Evolutionary conservation across 2,329 filamentous ascomycete species (phyloP).

Genomic region (Neonectria neomacrospora): DNA sequence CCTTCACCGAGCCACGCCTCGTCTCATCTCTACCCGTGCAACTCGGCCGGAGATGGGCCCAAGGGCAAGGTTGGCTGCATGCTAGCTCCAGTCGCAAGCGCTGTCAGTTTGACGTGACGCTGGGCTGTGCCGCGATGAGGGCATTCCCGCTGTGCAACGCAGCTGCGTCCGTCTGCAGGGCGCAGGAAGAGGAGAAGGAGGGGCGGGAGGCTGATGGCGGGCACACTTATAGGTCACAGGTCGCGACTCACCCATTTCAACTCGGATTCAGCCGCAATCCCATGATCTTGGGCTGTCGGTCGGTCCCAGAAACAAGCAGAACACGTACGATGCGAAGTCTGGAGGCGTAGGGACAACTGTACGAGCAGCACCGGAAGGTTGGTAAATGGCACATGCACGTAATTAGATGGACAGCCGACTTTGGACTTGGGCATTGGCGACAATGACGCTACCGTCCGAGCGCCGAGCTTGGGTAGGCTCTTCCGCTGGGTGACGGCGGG

Average conservation of each 20-base stretch:
- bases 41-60: background rate
- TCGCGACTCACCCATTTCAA: conserved; percentile 50
- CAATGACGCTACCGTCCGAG: conserved; percentile 30
- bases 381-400: background rate
- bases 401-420: conserved; percentile 6
- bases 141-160: conserved; percentile 40
- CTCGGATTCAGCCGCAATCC: conserved; percentile 45
- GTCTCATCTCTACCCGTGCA: conserved; percentile 10
- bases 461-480: conserved; percentile 18
- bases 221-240: conserved; percentile 21
- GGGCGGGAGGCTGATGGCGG: conserved; percentile 33
- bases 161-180: conserved; percentile 15
- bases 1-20: conserved; percentile 21
- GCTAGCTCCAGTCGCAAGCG: conserved; percentile 5
- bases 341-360: background rate
- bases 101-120: conserved; percentile 9
- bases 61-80: background rate
- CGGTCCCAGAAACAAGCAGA: conserved; percentile 23
- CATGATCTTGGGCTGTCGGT: conserved; percentile 45
- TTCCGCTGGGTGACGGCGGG: background rate
- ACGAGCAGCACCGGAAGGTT: background rate
- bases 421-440: conserved; percentile 8
- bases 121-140: conserved; percentile 32
- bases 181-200: conserved; percentile 33
- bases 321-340: background rate